phyloP scores from a whole-genome alignment of 352 stramenopile genomes.

The Phytophthora brassicae region DNA sequence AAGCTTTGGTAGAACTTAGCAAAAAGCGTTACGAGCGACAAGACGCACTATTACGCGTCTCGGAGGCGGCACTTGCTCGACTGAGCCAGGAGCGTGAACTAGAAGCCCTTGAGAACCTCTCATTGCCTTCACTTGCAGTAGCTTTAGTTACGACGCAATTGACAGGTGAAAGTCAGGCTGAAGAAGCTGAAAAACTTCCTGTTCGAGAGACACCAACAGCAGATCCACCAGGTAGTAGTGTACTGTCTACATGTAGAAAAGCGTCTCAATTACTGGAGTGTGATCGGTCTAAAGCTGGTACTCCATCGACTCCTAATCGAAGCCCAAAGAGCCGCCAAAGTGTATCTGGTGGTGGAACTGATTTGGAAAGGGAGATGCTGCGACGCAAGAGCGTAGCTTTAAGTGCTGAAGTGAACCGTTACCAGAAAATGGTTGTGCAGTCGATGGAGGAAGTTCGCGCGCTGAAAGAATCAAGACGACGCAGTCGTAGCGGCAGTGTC shows the following conservation, averaged over 20 bases:
- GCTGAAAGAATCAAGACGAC: conserved; percentile 37
- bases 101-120: conserved; percentile 37
- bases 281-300: conserved; percentile 3
- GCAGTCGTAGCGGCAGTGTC: conserved; percentile 28
- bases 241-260: not conserved
- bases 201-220: not conserved
- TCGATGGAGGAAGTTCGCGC: conserved; percentile 41
- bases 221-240: not conserved
- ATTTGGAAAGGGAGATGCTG: conserved; percentile 44
- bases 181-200: conserved; percentile 5
- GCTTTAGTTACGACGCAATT: conserved; percentile 15
- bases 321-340: conserved; percentile 8
- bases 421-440: conserved; percentile 44
- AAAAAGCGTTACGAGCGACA: conserved; percentile 62
- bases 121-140: conserved; percentile 25
- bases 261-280: conserved; percentile 7
- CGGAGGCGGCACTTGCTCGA: conserved; percentile 51
- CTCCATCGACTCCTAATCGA: conserved; percentile 21
- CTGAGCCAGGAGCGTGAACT: conserved; percentile 54
- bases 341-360: conserved; percentile 2
- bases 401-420: conserved; percentile 40
- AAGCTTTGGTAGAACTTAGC: conserved; percentile 52
- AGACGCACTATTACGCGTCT: conserved; percentile 56
- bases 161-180: conserved; percentile 3
- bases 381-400: conserved; percentile 37